Base-by-base conservation (phyloP, 495 filamentous ascomycete genomes). In the Lasiosphaeria ovina region DNA sequence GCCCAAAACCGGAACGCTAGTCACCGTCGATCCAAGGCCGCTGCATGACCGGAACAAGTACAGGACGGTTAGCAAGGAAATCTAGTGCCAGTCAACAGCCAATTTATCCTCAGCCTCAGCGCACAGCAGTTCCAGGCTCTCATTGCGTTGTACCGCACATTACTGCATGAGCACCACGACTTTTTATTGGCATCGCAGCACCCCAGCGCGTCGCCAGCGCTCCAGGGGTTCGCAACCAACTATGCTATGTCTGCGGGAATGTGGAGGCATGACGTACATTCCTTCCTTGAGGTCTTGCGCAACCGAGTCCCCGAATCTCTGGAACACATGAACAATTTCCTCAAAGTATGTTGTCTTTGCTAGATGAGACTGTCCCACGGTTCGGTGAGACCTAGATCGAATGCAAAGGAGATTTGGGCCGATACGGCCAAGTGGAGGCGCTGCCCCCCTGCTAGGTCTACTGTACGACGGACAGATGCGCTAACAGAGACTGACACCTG, bases 371-470 rank as follows among this genome's bases (percentile, higher is more conserved):
- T 0, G 86, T 91, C 0, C 80, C 85, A 0, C 72, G 77, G 0
- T 93, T 90, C 60, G 79, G 85, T 53, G 87, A 90, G 58, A 93
- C 87, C 0, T 95, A 91, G 91, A 87, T 93, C 32, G 91, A 95
- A 58, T 93, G 89, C 66, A 74, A 93, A 0, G 89, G 89, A 0
- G 89, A 93, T 72, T 66, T 92, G 3, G 87, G 83, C 2, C 71
- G 72, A 59, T 76, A 57, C 24, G 6, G 36, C 6, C 11, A 40
- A 6, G 36, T 40, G 36, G 36, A 40, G 36, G 36, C 36, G 36
- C 36, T 40, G 11, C n/a, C n/a, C 36, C 36, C 36, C 36, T 40
- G 11, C 36, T 40, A 40, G 36, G 36, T 40, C 36, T 40, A 40
- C 36, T 40, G 11, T 40, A 40, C 36, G 36, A 40, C 36, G 36